Evolutionary conservation across 208 protist species (phyloP).

Genomic region (Trypanosoma cruzi): DNA sequence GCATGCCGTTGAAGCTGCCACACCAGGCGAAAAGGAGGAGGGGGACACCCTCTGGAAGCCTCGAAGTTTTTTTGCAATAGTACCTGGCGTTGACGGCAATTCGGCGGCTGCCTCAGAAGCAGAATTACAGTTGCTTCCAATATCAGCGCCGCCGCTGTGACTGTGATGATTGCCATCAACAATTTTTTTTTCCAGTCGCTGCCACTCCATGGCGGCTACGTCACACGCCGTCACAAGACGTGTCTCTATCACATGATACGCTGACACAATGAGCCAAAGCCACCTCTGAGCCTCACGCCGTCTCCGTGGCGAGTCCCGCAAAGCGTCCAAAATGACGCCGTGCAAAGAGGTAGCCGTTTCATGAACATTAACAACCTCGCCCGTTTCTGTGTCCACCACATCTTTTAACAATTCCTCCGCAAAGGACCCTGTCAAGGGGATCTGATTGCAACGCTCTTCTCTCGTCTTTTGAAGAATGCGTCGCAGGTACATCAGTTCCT

Average conservation of each 20-base stretch:
- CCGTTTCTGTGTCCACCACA: slow-evolving; percentile 53
- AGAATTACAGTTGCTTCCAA: not conserved
- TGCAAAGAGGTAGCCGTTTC: slow-evolving; percentile 59
- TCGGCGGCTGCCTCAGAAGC: not conserved
- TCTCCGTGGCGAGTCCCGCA: slow-evolving; percentile 36
- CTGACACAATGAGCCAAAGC: slow-evolving; percentile 71
- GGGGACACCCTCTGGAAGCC: not conserved
- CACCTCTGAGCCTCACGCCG: slow-evolving; percentile 59
- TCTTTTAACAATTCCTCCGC: slow-evolving; percentile 42
- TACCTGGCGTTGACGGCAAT: slow-evolving; percentile 15
- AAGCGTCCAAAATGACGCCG: slow-evolving; percentile 55
- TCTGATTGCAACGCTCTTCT: slow-evolving; percentile 6
- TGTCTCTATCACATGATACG: slow-evolving; percentile 67
- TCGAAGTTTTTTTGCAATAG: slow-evolving; percentile 11
- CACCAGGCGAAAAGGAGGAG: not conserved
- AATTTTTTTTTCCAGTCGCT: not conserved
- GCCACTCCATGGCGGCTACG: slow-evolving; percentile 15
- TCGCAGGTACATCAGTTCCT: slow-evolving; percentile 18
- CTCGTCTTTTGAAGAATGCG: slow-evolving; percentile 16
- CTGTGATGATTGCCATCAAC: not conserved
- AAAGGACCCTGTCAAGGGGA: slow-evolving; percentile 19
- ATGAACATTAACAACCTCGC: slow-evolving; percentile 53
- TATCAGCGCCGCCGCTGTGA: not conserved
- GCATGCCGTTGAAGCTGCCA: not conserved
- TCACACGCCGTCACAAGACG: slow-evolving; percentile 64